A percentile compares a stretch with the other conserved stretches of the same genome.
Conservation (phyloP, 2,329 filamentous ascomycete species). For the Apiospora saccharicola region DNA sequence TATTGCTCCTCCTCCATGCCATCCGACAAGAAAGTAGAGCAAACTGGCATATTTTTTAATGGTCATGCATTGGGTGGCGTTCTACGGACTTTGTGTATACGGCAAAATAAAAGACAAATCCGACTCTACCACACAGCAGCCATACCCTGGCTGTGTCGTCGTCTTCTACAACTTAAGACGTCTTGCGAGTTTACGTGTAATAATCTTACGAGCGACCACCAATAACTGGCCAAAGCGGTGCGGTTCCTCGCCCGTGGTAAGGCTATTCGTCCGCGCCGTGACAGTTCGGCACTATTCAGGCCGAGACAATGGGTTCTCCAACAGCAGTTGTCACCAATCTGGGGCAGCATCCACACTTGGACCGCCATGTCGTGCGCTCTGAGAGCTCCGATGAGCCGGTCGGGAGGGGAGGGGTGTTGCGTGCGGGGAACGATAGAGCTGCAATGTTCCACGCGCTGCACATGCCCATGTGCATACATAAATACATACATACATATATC, state of each 20-base stretch:
- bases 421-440: conserved; percentile 15
- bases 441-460: not conserved
- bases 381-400: not conserved
- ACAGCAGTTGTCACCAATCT: not conserved
- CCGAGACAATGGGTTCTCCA: not conserved
- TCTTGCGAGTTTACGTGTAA: not conserved
- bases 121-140: not conserved
- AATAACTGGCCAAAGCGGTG: not conserved
- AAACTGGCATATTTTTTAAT: conserved; percentile 13
- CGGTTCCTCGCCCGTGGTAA: not conserved
- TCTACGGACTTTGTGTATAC: conserved; percentile 1
- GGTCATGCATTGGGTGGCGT: conserved; percentile 15
- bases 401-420: not conserved
- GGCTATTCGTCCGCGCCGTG: not conserved
- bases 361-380: conserved; percentile 1
- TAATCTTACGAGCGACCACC: not conserved
- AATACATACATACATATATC: not conserved
- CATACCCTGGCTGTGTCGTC: not conserved
- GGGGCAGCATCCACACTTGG: conserved; percentile 19
- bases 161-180: not conserved
- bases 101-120: not conserved
- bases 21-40: not conserved
- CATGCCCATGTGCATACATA: not conserved
- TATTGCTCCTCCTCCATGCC: not conserved
- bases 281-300: not conserved